Base-by-base conservation (phyloP, 2,329 filamentous ascomycete species). In the Diplocarpon rosae region DNA sequence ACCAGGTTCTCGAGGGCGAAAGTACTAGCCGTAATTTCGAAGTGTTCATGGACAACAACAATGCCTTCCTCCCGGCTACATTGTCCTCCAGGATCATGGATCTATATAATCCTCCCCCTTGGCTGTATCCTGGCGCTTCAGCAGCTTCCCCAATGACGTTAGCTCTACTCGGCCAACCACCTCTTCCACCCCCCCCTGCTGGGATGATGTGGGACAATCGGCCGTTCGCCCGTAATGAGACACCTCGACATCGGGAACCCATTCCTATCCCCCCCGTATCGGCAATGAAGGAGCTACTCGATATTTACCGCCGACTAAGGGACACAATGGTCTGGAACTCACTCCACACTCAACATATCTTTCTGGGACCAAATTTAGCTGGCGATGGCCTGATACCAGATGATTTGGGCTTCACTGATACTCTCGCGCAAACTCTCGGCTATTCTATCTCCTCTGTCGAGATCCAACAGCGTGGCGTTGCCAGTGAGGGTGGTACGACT, bases 381-480 rank as follows among this genome's bases (percentile, higher is more conserved):
- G 20, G 20, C 20, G 20, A 24, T 24, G 20, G 4, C 20, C 7
- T 15, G 34, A 31, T 28, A 28, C 5, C 14, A 14, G 20, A 24
- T 39, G 69, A 76, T 45, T 61, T 81, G 5, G 66, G 65, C 44
- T 65, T 63, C 16, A 75, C 73, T 46, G 79, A 84, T 55, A 72
- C 73, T 1, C 63, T 88, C 10, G 74, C 79, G 12, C 71, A 72
- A 46, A 70, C 78, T 1, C 78, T 95, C 12, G 90, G 86, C 1
- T 87, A 80, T 60, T 90, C 89, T 0, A 88, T 98, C 47, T 82
- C 88, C 8, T 80, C 88, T 0, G 80, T 85, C 3, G 92, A 98
- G 65, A 95, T 96, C 52, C 82, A 89, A 51, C 88, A 95, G 62
- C 83, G 92, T 55, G 92, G 92, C 6, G 71, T 87, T 3, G 83